Base-by-base conservation (phyloP, 352 stramenopile species). In the Peronospora belbahrii region DNA sequence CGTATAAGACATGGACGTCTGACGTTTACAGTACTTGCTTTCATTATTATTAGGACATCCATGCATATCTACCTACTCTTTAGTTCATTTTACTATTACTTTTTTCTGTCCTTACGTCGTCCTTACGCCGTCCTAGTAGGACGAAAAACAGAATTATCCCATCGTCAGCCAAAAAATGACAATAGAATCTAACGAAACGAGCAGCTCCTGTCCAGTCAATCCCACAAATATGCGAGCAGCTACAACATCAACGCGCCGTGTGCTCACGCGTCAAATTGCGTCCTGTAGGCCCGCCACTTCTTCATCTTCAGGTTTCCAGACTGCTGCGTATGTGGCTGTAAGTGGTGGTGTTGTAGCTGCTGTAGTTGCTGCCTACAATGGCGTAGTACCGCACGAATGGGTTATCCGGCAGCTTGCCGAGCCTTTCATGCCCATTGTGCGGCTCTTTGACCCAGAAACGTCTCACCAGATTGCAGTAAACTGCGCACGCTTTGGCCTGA, bases 391-490 rank as follows among this genome's bases (percentile, higher is more conserved):
- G 13, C 78, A 87, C 49, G 71, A 90, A 45, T 89, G 75, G 74
- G 13, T 85, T 23, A 72, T 93, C 46, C 66, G 68, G 25, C 64
- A 84, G 55, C 44, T 93, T 22, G 62, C 67, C 4, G 81, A 86
- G 44, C 78, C 81, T 0, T 66, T 90, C 52, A 90, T 93, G 81
- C 81, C 81, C n/a, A 44, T 87, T 4, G 57, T 89, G 44, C 72
- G 81, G 10, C 50, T 85, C 22, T 70, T 94, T 20, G 86, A 96
- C 40, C 69, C 84, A 3, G 89, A 97, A 66, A 85, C 65, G 15
- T 83, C 86, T 3, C 89, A 97, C 52, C 62, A 79, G 25, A 49
- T 94, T 23, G 85, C 81, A 20, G 78, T 97, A 48, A 78, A 87
- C 56, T 70, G 70, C 10, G 69, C 84, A 1, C 67, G 83, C 27